Conservation (phyloP, 768 basidiomycete species). For the Hortiboletus campestris region DNA sequence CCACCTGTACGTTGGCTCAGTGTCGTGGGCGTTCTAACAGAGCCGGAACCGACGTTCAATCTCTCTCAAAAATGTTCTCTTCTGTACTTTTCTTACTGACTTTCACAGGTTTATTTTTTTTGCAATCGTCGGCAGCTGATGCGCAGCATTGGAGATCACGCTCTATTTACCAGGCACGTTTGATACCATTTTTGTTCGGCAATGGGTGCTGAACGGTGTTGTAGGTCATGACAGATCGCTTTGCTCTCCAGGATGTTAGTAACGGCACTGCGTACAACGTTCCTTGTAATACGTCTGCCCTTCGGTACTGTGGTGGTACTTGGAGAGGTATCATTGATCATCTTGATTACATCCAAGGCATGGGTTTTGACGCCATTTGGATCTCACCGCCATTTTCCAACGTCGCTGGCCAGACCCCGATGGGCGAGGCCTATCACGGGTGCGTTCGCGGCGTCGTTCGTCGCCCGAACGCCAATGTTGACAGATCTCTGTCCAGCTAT, state of each 20-base stretch:
- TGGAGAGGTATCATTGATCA: conserved; percentile 51
- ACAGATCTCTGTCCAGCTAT: conserved; percentile 34
- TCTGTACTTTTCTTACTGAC: conserved; percentile 8
- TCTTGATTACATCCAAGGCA: conserved; percentile 61
- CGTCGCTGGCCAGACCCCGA: conserved; percentile 44
- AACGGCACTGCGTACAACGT: conserved; percentile 28
- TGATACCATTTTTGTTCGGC: not conserved
- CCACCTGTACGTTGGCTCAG: not conserved
- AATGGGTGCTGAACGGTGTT: not conserved
- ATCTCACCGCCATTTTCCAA: conserved; percentile 55
- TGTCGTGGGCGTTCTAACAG: not conserved
- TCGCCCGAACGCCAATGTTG: not conserved
- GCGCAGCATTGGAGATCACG: conserved; percentile 50
- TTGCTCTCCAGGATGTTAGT: conserved; percentile 46
- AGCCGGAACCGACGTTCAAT: not conserved
- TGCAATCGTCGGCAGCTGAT: conserved; percentile 33
- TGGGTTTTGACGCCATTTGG: conserved; percentile 64
- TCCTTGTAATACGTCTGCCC: conserved; percentile 44
- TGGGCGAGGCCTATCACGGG: conserved; percentile 61
- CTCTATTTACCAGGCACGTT: conserved; percentile 52
- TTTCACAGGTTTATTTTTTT: conserved; percentile 2
- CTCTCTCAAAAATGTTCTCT: conserved; percentile 8
- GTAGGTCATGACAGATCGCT: conserved; percentile 58
- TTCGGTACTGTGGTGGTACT: conserved; percentile 57
- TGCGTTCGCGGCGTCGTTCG: conserved; percentile 10